Conservation (phyloP, 306 rosid genomes). For the Gynostemma pentaphyllum region DNA sequence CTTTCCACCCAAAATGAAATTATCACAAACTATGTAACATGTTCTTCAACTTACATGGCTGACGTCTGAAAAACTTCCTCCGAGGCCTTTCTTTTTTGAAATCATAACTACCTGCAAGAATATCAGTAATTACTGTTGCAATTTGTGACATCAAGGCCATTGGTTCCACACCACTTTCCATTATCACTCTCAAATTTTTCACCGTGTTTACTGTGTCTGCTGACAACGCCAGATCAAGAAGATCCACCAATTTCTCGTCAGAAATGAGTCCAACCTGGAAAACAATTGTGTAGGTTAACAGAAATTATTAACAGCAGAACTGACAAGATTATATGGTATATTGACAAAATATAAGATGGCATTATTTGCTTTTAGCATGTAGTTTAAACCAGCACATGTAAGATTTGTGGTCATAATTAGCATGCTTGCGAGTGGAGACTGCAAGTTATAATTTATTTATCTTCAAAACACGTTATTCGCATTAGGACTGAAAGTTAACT, state of each 20-base stretch:
- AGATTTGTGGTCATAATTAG: neutral
- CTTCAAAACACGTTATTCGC: neutral
- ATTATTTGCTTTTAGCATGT: neutral
- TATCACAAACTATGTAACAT: neutral
- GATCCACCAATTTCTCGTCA: constrained; percentile 82
- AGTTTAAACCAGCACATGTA: neutral
- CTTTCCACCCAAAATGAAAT: neutral
- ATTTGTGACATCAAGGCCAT: constrained; percentile 84
- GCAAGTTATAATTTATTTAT: no score
- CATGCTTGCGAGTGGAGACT: no score
- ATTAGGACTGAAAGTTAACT: neutral
- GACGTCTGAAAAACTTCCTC: constrained; percentile 73
- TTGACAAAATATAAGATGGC: neutral
- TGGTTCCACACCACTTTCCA: constrained; percentile 90
- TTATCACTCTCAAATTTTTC: constrained; percentile 70
- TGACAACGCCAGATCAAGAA: constrained; percentile 83
- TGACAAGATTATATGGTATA: neutral
- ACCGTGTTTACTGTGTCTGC: constrained; percentile 85
- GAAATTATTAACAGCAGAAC: neutral
- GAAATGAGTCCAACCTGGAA: constrained; percentile 84
- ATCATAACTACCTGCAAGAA: constrained; percentile 86
- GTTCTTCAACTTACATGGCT: constrained; percentile 53
- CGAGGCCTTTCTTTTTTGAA: constrained; percentile 49
- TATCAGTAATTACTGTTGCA: constrained; percentile 74
- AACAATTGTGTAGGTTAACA: neutral